These are phyloP conservation scores for Ophiostoma tasmaniense DNA, from an alignment of 2,329 filamentous ascomycete species.

Conservation along the genomic window DNA sequence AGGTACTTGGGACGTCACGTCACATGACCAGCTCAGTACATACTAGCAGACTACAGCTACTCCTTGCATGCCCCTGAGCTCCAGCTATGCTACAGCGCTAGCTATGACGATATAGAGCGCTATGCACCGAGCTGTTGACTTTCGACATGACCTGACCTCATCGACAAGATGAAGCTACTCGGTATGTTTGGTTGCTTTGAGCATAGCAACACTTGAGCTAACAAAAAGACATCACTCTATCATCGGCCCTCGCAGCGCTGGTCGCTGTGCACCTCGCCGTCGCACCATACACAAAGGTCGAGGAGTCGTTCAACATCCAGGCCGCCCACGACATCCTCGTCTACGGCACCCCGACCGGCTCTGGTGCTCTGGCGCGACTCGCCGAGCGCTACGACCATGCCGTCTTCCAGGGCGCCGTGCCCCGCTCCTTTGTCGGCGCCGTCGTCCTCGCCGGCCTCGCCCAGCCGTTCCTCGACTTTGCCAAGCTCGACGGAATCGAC, in stretches of 20 bases:
- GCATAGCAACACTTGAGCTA: too few relatives aligned
- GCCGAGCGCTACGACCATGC: slow-evolving; percentile 74
- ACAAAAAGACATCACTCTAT: not conserved
- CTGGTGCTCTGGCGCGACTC: slow-evolving; percentile 45
- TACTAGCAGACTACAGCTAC: not conserved
- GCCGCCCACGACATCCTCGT: slow-evolving; percentile 81
- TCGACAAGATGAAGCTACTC: not conserved
- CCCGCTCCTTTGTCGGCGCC: slow-evolving; percentile 80
- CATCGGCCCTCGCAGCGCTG: slow-evolving; percentile 44
- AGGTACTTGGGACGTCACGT: not conserved
- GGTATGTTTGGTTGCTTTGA: too few relatives aligned
- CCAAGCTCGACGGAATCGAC: slow-evolving; percentile 30
- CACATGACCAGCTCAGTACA: not conserved
- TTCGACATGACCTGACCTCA: not conserved
- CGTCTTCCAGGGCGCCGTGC: slow-evolving; percentile 81
- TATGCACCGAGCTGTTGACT: too few relatives aligned
- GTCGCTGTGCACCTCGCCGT: slow-evolving; percentile 61
- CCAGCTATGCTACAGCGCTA: not conserved
- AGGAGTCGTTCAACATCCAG: slow-evolving; percentile 97
- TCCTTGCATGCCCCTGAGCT: not conserved
- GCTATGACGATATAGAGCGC: too few relatives aligned
- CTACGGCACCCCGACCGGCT: slow-evolving; percentile 60
- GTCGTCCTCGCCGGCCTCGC: slow-evolving; percentile 65
- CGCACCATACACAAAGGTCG: slow-evolving; percentile 91
- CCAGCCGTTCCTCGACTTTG: slow-evolving; percentile 49